Evolutionary conservation across 805 yeast species (phyloP), one percentile per base, ranked within the genome.

Genomic region (Myxozyma neotropica): DNA sequence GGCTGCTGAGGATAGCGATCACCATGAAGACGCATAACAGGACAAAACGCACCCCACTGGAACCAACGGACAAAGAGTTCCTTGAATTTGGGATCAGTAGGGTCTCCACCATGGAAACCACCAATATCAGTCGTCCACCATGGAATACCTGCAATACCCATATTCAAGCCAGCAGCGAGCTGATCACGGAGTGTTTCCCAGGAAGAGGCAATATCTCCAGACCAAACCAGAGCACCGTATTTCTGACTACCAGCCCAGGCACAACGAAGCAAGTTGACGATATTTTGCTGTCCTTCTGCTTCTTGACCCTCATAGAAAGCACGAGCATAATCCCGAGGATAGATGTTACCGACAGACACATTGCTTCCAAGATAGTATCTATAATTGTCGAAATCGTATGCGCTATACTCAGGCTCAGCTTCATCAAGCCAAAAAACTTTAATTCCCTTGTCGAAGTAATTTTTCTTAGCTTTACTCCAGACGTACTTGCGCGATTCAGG

Each of bases 41-140:
- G 65, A 43, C 65, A 63, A 39, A 58, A 63, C 8, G 67, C 55
- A 15, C 61, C 65, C 65, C 63, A 63, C 42, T 63, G 67, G 40
- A 61, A 63, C 67, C 65, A 63, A 4, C 65, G 65, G 33, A 61
- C 61, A 38, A 63, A 58, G 24, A 61, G 52, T 43, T 63, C 65
- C 2, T 57, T 21, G 50, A 63, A 61, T 12, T 42, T 53, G n/a
- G 43, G 48, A 48, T 61, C 65, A 17, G 42, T 40, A 15, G 63
- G 58, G 35, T 61, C 54, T 2, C 67, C 67, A 23, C 67, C 67
- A 44, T 61, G 63, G 55, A 63, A 63, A 8, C 67, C 67, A 13
- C 65, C 67, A 43, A 63, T 63, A 39, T 63, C 67, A 15, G 67
- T 63, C 5, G 67, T 63, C 67, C 67, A 63, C 67, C 67, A 63